Percentiles rank a stretch among this genome's conserved stretches.
These are phyloP conservation scores for Flaveria robusta DNA, from an alignment of 129 eudicot genomes.

Conservation along the genomic window DNA sequence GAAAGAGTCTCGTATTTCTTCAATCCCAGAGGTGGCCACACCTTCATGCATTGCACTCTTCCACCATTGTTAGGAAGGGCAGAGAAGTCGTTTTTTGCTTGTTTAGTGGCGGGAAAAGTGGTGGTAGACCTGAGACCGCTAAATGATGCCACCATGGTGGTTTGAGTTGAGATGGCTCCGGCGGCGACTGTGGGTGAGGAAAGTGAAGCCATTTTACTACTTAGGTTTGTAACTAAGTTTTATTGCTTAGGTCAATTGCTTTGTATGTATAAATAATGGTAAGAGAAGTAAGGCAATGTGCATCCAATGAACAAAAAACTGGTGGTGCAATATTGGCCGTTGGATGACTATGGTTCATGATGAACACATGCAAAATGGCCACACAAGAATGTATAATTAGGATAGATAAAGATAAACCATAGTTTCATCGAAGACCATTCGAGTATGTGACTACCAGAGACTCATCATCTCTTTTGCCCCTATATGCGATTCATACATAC, in stretches of 20 bases:
- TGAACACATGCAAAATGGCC: conserved; percentile 23
- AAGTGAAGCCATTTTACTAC: conserved; percentile 44
- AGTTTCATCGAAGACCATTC: conserved; percentile 23
- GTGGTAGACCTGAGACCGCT: conserved; percentile 51
- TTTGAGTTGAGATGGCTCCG: conserved; percentile 42
- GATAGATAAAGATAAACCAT: conserved; percentile 33
- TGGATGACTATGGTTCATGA: conserved; percentile 44
- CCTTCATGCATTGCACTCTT: conserved; percentile 64
- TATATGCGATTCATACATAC: neutral
- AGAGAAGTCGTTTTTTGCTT: conserved; percentile 36
- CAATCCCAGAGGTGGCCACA: conserved; percentile 61
- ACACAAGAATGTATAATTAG: conserved; percentile 25
- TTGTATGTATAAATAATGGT: conserved; percentile 34
- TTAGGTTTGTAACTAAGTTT: conserved; percentile 5
- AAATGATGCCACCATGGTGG: conserved; percentile 54
- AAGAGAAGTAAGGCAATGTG: neutral
- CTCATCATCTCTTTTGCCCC: conserved; percentile 20
- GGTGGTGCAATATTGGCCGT: conserved; percentile 24
- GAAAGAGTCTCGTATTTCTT: conserved; percentile 77
- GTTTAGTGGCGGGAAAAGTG: conserved; percentile 46
- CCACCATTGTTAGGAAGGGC: conserved; percentile 55
- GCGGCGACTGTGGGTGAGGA: conserved; percentile 40
- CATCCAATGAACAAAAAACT: conserved; percentile 31
- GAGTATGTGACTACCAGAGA: conserved; percentile 19
- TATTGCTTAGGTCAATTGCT: conserved; percentile 10